Conservation (phyloP, 495 filamentous ascomycete species). For the Xylaria curta region DNA sequence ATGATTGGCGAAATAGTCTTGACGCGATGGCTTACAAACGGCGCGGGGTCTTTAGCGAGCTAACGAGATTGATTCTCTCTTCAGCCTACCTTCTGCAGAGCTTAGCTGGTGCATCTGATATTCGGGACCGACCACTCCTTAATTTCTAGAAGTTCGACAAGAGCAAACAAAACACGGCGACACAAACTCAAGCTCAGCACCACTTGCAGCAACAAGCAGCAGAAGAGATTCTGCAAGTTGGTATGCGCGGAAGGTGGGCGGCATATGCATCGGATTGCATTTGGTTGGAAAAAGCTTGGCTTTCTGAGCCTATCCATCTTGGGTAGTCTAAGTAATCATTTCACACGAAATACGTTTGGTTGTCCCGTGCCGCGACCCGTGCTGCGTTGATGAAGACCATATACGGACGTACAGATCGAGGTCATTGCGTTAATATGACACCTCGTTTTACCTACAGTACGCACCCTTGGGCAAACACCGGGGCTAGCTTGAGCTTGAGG, state of each 20-base stretch:
- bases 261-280: slow-evolving; percentile 23
- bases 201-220: background rate
- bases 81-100: background rate
- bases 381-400: background rate
- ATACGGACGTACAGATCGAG: background rate
- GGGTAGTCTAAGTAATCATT: background rate
- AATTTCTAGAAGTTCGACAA: background rate
- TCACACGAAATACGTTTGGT: background rate
- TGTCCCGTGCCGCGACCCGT: slow-evolving; percentile 10
- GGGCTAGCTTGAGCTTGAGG: background rate
- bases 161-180: background rate
- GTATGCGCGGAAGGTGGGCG: slow-evolving; percentile 18
- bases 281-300: slow-evolving; percentile 23
- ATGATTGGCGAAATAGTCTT: slow-evolving; percentile 12
- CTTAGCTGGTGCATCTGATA: slow-evolving; percentile 14
- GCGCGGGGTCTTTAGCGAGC: slow-evolving; percentile 10
- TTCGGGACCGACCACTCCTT: slow-evolving; percentile 24
- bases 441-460: background rate
- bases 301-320: slow-evolving; percentile 11
- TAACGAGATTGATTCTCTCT: background rate
- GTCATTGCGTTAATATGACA: background rate
- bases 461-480: background rate
- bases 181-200: slow-evolving; percentile 2
- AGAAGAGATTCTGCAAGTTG: slow-evolving; percentile 8
- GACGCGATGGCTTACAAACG: slow-evolving; percentile 2